These are phyloP conservation scores for Phoma sp. DNA, from an alignment of 2,329 filamentous ascomycete species.

Conservation along the genomic window DNA sequence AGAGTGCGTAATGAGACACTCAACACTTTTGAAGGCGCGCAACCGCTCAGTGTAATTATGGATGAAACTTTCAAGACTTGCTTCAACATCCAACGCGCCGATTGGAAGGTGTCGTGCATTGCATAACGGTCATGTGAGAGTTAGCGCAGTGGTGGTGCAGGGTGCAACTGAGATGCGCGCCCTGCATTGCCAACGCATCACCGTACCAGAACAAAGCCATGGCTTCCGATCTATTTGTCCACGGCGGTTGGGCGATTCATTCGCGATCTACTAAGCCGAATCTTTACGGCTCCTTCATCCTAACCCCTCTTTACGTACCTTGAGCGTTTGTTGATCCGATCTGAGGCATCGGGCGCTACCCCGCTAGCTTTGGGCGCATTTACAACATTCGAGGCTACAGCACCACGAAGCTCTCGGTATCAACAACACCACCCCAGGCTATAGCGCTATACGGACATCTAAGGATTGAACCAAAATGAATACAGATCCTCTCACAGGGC, in stretches of 20 bases:
- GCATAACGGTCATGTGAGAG: constrained; percentile 19
- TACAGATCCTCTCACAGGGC: constrained; percentile 74
- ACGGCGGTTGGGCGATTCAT: constrained; percentile 38
- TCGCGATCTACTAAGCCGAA: constrained; percentile 29
- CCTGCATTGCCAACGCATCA: constrained; percentile 48
- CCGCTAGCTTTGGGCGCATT: constrained; percentile 21
- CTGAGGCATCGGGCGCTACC: constrained; percentile 22
- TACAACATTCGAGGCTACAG: constrained; percentile 7
- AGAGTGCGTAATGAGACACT: background rate
- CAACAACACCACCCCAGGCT: background rate
- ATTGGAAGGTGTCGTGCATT: constrained; percentile 26
- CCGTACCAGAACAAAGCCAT: constrained; percentile 33
- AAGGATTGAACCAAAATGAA: constrained; percentile 58
- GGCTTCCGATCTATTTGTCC: constrained; percentile 39
- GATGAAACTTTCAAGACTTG: constrained; percentile 6
- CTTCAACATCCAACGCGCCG: constrained; percentile 11
- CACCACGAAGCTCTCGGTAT: constrained; percentile 1
- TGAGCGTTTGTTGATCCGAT: constrained; percentile 11
- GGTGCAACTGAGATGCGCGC: constrained; percentile 16
- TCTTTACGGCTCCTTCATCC: constrained; percentile 24
- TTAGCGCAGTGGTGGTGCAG: constrained; percentile 9
- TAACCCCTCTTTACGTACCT: constrained; percentile 22
- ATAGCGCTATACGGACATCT: background rate
- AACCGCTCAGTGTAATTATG: background rate
- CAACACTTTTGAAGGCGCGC: background rate